Evolutionary conservation across 1,139 yeast genomes (phyloP).

Genomic region (Candida sanyaensis): DNA sequence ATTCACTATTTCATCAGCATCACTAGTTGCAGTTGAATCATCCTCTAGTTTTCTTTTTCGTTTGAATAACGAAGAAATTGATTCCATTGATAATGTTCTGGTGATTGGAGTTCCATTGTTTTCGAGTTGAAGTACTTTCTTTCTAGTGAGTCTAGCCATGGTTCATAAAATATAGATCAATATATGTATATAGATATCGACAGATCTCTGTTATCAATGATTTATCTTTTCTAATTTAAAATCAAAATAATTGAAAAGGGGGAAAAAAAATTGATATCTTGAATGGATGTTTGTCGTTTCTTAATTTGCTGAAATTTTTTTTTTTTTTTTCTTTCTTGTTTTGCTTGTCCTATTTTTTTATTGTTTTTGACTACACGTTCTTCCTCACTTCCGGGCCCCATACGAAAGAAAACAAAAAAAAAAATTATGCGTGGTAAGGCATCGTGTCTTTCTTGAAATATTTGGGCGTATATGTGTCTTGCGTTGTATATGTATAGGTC

Average conservation of each 20-base stretch:
- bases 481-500: no score
- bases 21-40: slow-evolving; percentile 11
- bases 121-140: slow-evolving; percentile 9
- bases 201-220: not conserved
- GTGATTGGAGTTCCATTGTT: slow-evolving; percentile 18
- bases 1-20: slow-evolving; percentile 1
- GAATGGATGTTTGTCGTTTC: not conserved
- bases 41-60: slow-evolving; percentile 24
- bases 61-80: slow-evolving; percentile 40
- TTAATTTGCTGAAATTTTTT: not conserved
- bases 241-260: not conserved
- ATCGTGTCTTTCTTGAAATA: no score
- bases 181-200: no score
- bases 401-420: no score
- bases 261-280: not conserved
- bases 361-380: no score
- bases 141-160: slow-evolving; percentile 12
- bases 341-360: no score
- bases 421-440: no score
- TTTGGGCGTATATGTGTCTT: no score
- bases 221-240: not conserved
- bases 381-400: no score
- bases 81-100: slow-evolving; percentile 45
- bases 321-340: not conserved
- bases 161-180: not conserved